phyloP scores from a whole-genome alignment of 768 basidiomycete species.

The Boletus fagicola region DNA sequence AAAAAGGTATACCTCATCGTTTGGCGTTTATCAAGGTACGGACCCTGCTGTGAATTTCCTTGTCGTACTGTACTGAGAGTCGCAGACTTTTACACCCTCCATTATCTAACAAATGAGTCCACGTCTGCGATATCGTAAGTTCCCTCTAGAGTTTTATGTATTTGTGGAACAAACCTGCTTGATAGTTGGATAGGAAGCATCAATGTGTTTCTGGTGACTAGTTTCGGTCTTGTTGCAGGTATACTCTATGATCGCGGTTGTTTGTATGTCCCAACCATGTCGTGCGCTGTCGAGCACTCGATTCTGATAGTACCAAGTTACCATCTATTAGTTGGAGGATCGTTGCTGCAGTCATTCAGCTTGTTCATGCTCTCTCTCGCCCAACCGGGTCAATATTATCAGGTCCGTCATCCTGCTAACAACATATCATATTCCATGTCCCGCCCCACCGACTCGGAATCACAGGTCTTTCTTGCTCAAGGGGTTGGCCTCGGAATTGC shows the following conservation, averaged over 20 bases:
- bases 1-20: slow-evolving; percentile 34
- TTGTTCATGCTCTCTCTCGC: slow-evolving; percentile 47
- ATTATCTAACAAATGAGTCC: slow-evolving; percentile 35
- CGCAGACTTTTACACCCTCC: slow-evolving; percentile 39
- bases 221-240: slow-evolving; percentile 42
- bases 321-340: slow-evolving; percentile 44
- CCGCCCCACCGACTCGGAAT: not conserved
- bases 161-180: not conserved
- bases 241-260: slow-evolving; percentile 52
- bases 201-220: slow-evolving; percentile 41
- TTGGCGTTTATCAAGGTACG: slow-evolving; percentile 42
- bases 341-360: slow-evolving; percentile 41
- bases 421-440: not conserved
- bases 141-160: not conserved
- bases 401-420: slow-evolving; percentile 30
- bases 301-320: slow-evolving; percentile 32
- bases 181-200: slow-evolving; percentile 46
- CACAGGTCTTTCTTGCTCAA: slow-evolving; percentile 48
- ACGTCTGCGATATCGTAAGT: slow-evolving; percentile 39
- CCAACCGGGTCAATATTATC: slow-evolving; percentile 41
- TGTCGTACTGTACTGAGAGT: not conserved
- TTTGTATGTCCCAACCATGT: slow-evolving; percentile 33
- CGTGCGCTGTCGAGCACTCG: not conserved
- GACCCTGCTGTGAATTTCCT: not conserved
- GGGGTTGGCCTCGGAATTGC: slow-evolving; percentile 48